Percentiles rank a stretch among this genome's conserved stretches.
phyloP scores from a whole-genome alignment of 2,329 filamentous ascomycete genomes.

The Sporothrix curviconia region DNA sequence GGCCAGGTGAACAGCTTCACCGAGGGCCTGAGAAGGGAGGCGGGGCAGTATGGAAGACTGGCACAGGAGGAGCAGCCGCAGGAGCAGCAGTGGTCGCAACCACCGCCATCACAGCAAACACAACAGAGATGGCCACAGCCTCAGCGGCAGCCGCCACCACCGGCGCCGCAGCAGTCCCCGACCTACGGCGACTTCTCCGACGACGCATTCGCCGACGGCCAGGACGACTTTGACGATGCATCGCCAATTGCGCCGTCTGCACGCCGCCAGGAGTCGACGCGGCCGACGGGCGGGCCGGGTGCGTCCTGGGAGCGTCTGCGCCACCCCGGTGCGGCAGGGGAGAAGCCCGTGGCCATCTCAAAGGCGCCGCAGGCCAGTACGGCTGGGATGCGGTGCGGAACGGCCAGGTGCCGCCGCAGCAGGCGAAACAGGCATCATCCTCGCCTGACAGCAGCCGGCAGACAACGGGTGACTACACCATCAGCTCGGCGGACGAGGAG shows the following conservation, averaged over 20 bases:
- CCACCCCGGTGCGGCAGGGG: not conserved
- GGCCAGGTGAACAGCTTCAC: no score
- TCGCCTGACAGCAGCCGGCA: not conserved
- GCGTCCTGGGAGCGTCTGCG: conserved; percentile 22
- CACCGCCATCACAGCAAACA: not conserved
- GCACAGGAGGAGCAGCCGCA: no score
- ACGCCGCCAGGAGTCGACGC: conserved; percentile 2
- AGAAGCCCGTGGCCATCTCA: not conserved
- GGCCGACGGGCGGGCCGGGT: not conserved
- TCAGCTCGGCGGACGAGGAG: conserved; percentile 11
- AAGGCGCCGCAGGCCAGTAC: not conserved
- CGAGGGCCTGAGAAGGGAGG: no score
- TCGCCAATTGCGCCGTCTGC: conserved; percentile 17
- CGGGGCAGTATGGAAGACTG: no score
- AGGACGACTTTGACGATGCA: conserved; percentile 18
- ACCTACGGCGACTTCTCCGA: no score
- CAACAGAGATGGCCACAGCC: not conserved
- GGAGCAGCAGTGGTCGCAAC: not conserved
- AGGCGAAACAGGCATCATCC: not conserved
- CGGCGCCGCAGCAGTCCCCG: not conserved
- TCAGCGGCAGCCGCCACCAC: not conserved
- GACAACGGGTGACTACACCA: conserved; percentile 14
- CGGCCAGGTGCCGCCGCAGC: not conserved
- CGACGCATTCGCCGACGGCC: not conserved
- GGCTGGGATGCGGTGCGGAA: conserved; percentile 2